Percentiles rank a stretch among this genome's conserved stretches.
These are phyloP conservation scores for Stephania japonica DNA, from an alignment of 164 flowering plant genomes.

Conservation along the genomic window DNA sequence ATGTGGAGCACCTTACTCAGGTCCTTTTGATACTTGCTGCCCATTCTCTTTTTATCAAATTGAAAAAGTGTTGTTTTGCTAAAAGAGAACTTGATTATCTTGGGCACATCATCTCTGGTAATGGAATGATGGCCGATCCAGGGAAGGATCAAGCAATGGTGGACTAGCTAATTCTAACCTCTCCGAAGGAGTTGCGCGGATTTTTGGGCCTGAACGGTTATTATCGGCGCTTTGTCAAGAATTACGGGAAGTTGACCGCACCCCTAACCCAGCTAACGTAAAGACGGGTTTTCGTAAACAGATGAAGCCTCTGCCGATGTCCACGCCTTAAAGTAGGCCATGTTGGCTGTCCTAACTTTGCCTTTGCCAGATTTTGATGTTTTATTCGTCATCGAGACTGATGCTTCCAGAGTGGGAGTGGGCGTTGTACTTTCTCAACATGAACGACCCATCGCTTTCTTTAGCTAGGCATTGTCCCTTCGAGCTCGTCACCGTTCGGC, in stretches of 20 bases:
- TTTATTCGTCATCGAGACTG: neutral
- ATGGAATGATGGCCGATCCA: neutral
- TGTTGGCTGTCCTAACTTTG: neutral
- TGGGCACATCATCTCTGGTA: neutral
- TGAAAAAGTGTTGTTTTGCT: too few species aligned
- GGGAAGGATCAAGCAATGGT: neutral
- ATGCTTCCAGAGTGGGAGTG: neutral
- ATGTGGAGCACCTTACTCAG: neutral
- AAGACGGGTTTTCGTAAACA: neutral
- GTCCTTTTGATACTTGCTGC: too few species aligned
- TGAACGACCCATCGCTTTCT: neutral
- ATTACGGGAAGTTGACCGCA: neutral
- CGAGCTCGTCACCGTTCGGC: neutral
- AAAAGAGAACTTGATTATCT: neutral
- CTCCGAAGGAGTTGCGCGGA: neutral
- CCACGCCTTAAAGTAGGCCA: neutral
- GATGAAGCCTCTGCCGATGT: neutral
- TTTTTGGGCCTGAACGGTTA: neutral
- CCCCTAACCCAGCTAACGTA: neutral
- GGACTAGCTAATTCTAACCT: neutral
- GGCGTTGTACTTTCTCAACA: neutral
- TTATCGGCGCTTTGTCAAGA: neutral
- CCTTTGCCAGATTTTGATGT: neutral
- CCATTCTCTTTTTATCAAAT: too few species aligned
- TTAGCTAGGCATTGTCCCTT: neutral